phyloP scores from a whole-genome alignment of 1,284 basidiomycete species.

The Ceratobasidium sp. region DNA sequence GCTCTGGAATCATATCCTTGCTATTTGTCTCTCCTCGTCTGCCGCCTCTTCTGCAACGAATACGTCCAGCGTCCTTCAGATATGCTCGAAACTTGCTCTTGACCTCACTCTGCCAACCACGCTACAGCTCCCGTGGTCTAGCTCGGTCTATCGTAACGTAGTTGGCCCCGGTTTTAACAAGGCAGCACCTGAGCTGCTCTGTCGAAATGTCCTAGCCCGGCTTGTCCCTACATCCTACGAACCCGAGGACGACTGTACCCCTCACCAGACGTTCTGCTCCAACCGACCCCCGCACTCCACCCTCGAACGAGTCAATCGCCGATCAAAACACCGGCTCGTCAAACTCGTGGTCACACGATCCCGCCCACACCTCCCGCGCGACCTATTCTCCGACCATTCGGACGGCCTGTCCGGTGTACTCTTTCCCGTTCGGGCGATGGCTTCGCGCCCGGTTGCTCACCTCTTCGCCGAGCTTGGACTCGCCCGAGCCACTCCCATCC shows the following conservation, averaged over 20 bases:
- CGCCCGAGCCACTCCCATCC: conserved; percentile 10
- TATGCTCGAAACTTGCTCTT: conserved; percentile 36
- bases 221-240: not conserved
- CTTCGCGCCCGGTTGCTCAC: conserved; percentile 31
- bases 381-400: conserved; percentile 37
- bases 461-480: conserved; percentile 33
- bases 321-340: conserved; percentile 20
- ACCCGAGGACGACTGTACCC: conserved; percentile 25
- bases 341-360: not conserved
- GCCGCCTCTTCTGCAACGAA: conserved; percentile 26
- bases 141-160: conserved; percentile 33
- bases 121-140: conserved; percentile 32
- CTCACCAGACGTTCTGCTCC: conserved; percentile 4
- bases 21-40: conserved; percentile 38
- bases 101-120: conserved; percentile 37
- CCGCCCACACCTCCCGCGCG: conserved; percentile 35
- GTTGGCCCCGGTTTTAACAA: conserved; percentile 11
- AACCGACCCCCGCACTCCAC: not conserved
- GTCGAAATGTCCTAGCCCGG: conserved; percentile 7
- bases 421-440: conserved; percentile 36
- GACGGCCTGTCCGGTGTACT: conserved; percentile 29
- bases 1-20: conserved; percentile 42
- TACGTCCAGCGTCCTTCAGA: conserved; percentile 19
- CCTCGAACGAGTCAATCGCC: conserved; percentile 3
- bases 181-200: conserved; percentile 18